Evolutionary conservation across 768 basidiomycete species (phyloP).

Genomic region (Pulveroboletus ravenelii): DNA sequence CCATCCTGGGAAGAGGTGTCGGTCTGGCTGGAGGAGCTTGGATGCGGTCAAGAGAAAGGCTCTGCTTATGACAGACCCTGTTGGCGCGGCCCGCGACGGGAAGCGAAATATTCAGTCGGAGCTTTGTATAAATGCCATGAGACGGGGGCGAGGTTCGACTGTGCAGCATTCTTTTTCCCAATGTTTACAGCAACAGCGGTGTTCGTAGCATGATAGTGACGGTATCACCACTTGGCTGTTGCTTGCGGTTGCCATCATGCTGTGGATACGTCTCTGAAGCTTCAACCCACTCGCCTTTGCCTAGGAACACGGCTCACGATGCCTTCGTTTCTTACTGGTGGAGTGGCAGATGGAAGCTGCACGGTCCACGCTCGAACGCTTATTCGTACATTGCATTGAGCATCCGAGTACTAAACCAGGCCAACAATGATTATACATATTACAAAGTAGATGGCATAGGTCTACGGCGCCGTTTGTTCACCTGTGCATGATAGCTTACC

Average conservation of each 20-base stretch:
- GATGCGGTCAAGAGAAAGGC: slow-evolving; percentile 19
- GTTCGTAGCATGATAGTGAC: background rate
- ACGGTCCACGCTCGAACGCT: slow-evolving; percentile 78
- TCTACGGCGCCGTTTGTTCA: too few species aligned
- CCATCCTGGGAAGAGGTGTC: slow-evolving; percentile 40
- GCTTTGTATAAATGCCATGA: background rate
- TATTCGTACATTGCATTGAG: slow-evolving; percentile 40
- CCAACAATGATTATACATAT: slow-evolving; percentile 36
- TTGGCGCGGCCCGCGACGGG: slow-evolving; percentile 22
- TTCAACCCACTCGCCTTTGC: slow-evolving; percentile 59
- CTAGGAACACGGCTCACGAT: slow-evolving; percentile 69
- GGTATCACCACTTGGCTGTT: background rate
- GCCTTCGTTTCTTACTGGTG: slow-evolving; percentile 80
- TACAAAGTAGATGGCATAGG: background rate
- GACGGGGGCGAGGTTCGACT: background rate
- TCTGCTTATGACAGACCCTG: slow-evolving; percentile 7
- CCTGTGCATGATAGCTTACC: background rate
- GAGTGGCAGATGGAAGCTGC: slow-evolving; percentile 58
- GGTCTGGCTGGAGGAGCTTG: slow-evolving; percentile 18
- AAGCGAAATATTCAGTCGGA: slow-evolving; percentile 22
- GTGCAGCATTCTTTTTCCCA: background rate
- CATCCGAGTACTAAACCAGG: slow-evolving; percentile 76
- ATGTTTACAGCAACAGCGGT: background rate
- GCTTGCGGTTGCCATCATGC: background rate
- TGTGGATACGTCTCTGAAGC: background rate